Evolutionary conservation across 1,284 basidiomycete genomes (phyloP).

Genomic region (Rhodotorula sp.): DNA sequence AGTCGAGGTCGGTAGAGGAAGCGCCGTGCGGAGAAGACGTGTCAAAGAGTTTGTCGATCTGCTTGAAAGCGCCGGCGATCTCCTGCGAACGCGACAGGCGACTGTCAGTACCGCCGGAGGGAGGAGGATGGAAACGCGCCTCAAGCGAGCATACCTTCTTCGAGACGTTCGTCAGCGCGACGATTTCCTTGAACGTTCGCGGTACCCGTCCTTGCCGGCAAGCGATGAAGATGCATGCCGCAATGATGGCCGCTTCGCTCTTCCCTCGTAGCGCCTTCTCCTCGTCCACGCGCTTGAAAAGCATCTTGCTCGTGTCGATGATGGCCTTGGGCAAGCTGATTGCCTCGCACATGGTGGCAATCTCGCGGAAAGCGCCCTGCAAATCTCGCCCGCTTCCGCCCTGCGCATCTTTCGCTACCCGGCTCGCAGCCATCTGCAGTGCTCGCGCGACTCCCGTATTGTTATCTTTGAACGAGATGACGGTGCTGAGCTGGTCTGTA

Average conservation of each 20-base stretch:
- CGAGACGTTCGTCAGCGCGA: conserved; percentile 84
- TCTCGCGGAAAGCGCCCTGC: conserved; percentile 83
- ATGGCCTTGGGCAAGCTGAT: conserved; percentile 93
- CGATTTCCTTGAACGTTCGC: conserved; percentile 93
- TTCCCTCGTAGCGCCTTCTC: conserved; percentile 90
- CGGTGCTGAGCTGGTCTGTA: conserved; percentile 87
- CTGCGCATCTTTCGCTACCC: conserved; percentile 65
- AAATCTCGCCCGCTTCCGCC: conserved; percentile 65
- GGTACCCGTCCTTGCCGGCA: conserved; percentile 91
- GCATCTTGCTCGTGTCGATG: conserved; percentile 90
- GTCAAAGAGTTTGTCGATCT: conserved; percentile 88
- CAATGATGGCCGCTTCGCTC: conserved; percentile 86
- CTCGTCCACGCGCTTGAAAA: conserved; percentile 95
- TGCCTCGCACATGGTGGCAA: conserved; percentile 89
- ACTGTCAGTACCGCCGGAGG: background rate
- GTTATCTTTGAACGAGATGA: conserved; percentile 91
- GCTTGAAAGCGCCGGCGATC: conserved; percentile 91
- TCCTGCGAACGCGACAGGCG: conserved; percentile 48
- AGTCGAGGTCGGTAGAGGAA: conserved; percentile 59
- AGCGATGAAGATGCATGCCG: conserved; percentile 97
- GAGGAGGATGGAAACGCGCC: background rate
- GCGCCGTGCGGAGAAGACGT: conserved; percentile 37
- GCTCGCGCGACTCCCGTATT: conserved; percentile 88
- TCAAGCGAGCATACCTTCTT: conserved; percentile 63
- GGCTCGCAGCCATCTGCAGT: conserved; percentile 83